phyloP scores from a whole-genome alignment of 208 protist species.

The Trypanosoma grayi region DNA sequence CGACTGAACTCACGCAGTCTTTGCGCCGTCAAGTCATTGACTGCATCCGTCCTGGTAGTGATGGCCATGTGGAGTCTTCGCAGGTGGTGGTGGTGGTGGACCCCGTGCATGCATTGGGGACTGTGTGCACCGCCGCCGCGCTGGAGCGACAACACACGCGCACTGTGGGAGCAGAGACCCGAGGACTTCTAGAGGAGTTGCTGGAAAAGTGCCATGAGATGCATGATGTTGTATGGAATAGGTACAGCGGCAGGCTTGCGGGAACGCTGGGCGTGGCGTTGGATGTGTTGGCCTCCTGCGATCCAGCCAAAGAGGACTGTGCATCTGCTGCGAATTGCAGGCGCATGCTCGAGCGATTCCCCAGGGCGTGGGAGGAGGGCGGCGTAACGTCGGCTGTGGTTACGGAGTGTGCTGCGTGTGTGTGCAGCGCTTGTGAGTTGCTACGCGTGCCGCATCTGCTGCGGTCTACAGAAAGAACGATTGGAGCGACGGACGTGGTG shows the following conservation, averaged over 20 bases:
- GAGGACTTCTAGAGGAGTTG: background rate
- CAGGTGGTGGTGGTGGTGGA: background rate
- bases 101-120: background rate
- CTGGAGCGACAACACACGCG: slow-evolving; percentile 11
- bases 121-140: slow-evolving; percentile 9
- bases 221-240: slow-evolving; percentile 6
- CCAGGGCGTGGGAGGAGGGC: slow-evolving; percentile 17
- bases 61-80: too few species aligned
- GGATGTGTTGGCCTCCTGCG: slow-evolving; percentile 12
- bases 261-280: slow-evolving; percentile 18
- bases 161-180: background rate
- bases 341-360: slow-evolving; percentile 12
- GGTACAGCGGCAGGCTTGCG: slow-evolving; percentile 15
- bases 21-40: slow-evolving; percentile 3
- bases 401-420: slow-evolving; percentile 9
- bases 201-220: slow-evolving; percentile 10
- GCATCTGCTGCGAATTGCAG: background rate
- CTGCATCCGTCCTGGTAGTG: slow-evolving; percentile 3
- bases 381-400: background rate
- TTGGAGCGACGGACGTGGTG: background rate
- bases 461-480: too few species aligned
- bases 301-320: background rate
- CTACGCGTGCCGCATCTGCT: slow-evolving; percentile 8
- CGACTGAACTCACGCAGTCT: slow-evolving; percentile 7
- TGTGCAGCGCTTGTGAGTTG: slow-evolving; percentile 14